phyloP scores from a whole-genome alignment of 2,329 filamentous ascomycete genomes.

The Aspergillus texensis region DNA sequence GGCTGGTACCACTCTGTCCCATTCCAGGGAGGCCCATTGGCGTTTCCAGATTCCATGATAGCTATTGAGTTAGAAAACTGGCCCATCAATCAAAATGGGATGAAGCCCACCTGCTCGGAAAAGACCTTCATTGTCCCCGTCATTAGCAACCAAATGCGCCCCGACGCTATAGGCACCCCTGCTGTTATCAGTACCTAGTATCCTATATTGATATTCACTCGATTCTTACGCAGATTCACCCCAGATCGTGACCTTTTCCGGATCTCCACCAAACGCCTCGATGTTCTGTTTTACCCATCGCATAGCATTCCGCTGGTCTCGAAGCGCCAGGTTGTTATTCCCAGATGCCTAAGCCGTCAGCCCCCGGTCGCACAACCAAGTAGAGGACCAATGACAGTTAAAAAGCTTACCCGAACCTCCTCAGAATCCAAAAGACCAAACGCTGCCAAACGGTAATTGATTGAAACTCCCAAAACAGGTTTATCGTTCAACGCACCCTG shows the following conservation, averaged over 20 bases:
- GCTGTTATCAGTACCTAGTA: neutral
- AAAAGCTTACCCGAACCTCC: conserved; percentile 29
- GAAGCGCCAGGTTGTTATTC: conserved; percentile 32
- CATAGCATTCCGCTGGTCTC: conserved; percentile 39
- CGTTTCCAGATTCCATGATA: conserved; percentile 37
- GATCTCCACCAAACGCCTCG: conserved; percentile 35
- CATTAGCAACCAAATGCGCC: conserved; percentile 33
- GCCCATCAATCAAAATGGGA: too few relatives aligned
- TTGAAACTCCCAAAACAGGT: conserved; percentile 34
- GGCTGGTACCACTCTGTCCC: conserved; percentile 38
- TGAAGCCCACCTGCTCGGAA: conserved; percentile 31
- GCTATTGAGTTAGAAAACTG: conserved; percentile 16
- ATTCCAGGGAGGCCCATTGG: conserved; percentile 35
- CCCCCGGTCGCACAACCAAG: neutral
- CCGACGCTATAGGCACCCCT: conserved; percentile 37
- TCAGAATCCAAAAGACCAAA: conserved; percentile 37
- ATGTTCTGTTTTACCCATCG: conserved; percentile 42
- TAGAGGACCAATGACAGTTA: neutral
- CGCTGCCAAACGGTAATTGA: conserved; percentile 34
- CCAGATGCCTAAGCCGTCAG: conserved; percentile 24
- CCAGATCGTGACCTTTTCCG: conserved; percentile 39
- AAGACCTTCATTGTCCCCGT: conserved; percentile 33
- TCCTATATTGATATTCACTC: neutral
- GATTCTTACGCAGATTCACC: conserved; percentile 38
- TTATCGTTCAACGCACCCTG: conserved; percentile 32